phyloP scores from a whole-genome alignment of 2,329 filamentous ascomycete genomes.

The Trichoderma sp. region DNA sequence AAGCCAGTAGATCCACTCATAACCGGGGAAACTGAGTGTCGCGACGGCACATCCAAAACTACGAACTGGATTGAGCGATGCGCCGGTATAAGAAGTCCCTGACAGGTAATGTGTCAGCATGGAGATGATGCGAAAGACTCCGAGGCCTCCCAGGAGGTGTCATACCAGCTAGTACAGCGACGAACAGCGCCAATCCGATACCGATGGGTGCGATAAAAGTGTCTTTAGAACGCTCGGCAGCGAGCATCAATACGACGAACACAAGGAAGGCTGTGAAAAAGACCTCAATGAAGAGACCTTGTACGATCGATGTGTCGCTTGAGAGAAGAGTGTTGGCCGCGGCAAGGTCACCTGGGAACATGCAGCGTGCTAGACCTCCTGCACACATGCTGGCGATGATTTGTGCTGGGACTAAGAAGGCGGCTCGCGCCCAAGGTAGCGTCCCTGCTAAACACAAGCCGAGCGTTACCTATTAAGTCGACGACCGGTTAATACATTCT shows the following conservation, averaged over 20 bases:
- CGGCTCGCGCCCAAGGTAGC: neutral
- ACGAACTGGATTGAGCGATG: too few relatives aligned
- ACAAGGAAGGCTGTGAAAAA: slow-evolving; percentile 7
- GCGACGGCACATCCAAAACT: neutral
- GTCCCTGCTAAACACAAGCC: neutral
- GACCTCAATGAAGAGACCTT: neutral
- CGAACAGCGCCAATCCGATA: slow-evolving; percentile 4
- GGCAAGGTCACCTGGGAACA: neutral
- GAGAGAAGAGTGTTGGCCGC: neutral
- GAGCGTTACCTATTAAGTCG: too few relatives aligned
- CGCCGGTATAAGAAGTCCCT: too few relatives aligned
- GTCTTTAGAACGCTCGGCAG: neutral
- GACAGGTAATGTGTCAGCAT: too few relatives aligned
- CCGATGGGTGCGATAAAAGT: neutral
- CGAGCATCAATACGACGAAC: neutral
- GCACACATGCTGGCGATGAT: slow-evolving; percentile 3
- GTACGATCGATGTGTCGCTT: neutral
- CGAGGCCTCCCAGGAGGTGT: too few relatives aligned
- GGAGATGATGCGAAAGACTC: too few relatives aligned
- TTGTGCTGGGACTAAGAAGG: slow-evolving; percentile 1
- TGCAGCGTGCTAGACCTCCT: neutral
- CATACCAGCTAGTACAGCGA: neutral
- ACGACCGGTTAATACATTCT: too few relatives aligned
- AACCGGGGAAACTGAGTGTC: neutral
- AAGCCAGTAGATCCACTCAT: slow-evolving; percentile 9